Evolutionary conservation across 306 rosid genomes (phyloP).

Genomic region (Prunus campanulata): DNA sequence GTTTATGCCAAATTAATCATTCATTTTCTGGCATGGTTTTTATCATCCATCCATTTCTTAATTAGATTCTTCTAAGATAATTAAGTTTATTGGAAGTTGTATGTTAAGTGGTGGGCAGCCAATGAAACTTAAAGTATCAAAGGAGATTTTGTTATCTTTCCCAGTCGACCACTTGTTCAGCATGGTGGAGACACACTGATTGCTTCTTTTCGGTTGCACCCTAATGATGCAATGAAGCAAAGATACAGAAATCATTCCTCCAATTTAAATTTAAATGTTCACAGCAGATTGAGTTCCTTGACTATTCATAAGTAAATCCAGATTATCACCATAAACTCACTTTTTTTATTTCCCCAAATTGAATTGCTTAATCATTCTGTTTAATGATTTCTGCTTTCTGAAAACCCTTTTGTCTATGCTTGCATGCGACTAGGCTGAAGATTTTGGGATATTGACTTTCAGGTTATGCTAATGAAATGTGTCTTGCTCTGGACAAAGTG

Average conservation of each 20-base stretch:
- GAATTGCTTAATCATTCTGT: constrained; percentile 11
- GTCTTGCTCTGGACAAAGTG: background rate
- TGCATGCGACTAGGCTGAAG: background rate
- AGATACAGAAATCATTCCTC: background rate
- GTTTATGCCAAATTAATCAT: constrained; percentile 7
- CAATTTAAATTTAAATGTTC: constrained; percentile 14
- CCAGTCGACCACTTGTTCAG: constrained; percentile 29
- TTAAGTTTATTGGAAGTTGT: background rate
- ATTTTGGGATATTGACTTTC: background rate
- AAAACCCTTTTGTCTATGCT: background rate
- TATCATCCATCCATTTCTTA: background rate
- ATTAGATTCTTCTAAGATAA: background rate
- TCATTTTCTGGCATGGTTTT: background rate
- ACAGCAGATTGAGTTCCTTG: background rate
- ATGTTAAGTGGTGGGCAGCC: constrained; percentile 8
- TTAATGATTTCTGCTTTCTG: background rate
- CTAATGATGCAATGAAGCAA: constrained; percentile 15
- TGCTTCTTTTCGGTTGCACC: constrained; percentile 17
- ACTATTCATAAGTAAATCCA: background rate
- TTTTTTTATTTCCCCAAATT: constrained; percentile 2
- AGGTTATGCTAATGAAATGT: background rate
- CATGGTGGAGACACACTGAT: constrained; percentile 50
- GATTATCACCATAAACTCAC: background rate
- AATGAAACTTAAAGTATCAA: background rate
- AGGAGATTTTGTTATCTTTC: background rate